Conservation (phyloP, 2,329 filamentous ascomycete species). For the Talaromyces marneffei region DNA sequence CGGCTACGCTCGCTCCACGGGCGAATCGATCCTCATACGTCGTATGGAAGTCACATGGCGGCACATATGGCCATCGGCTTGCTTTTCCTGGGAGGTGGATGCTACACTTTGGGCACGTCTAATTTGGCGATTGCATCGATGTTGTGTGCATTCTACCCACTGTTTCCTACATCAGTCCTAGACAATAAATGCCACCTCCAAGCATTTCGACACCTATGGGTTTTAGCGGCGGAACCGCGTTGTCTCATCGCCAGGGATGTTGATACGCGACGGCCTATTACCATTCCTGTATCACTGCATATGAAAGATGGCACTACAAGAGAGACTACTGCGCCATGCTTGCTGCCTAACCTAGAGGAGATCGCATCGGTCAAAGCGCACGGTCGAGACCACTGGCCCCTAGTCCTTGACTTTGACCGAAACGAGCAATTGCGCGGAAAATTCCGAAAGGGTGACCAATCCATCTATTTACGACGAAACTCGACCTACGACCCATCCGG, state of each 20-base stretch:
- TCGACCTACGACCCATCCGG: constrained; percentile 58
- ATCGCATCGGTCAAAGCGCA: constrained; percentile 35
- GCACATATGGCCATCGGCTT: constrained; percentile 86
- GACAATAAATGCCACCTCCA: constrained; percentile 94
- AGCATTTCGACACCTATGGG: constrained; percentile 96
- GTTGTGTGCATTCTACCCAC: constrained; percentile 86
- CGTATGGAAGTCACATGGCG: constrained; percentile 90
- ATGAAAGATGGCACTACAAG: constrained; percentile 42
- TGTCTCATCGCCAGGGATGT: constrained; percentile 85
- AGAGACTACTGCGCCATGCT: constrained; percentile 49
- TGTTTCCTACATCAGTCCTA: constrained; percentile 82
- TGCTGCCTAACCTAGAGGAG: constrained; percentile 45
- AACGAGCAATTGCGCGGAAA: constrained; percentile 57
- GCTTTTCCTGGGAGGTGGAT: constrained; percentile 87
- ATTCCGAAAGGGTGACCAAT: constrained; percentile 62
- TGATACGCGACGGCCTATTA: constrained; percentile 72
- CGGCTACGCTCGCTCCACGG: constrained; percentile 83
- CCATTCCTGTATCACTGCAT: constrained; percentile 63
- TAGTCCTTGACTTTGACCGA: constrained; percentile 66
- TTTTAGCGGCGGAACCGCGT: constrained; percentile 80
- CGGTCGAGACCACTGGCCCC: constrained; percentile 68
- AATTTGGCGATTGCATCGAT: constrained; percentile 80
- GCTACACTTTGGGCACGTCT: constrained; percentile 82
- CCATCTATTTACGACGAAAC: constrained; percentile 66
- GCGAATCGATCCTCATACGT: constrained; percentile 72